Evolutionary conservation across 768 basidiomycete species (phyloP), one percentile per base, ranked within the genome.

Genomic region (Suillus weaverae): DNA sequence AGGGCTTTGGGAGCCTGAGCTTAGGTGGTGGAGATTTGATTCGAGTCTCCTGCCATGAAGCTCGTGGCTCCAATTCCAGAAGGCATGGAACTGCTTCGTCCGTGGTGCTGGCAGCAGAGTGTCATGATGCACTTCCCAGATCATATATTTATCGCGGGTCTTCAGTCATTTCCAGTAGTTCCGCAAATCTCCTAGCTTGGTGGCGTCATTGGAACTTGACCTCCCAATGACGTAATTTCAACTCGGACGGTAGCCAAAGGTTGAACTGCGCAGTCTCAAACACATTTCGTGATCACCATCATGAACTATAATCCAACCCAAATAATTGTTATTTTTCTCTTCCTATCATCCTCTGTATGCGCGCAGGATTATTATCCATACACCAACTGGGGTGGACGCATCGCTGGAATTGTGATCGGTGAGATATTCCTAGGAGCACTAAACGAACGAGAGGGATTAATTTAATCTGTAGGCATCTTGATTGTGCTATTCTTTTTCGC

Each of bases 11-110:
- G 70, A 20, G 84, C 84, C 1, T n/a, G n/a, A n/a, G n/a, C n/a
- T 78, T 89, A 63, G 68, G 75, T 63, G 82, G 81, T 89, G 7
- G 75, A 85, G 55, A 78, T 82, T 8, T 86, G 85, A 85, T 89
- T 86, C 69, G 76, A 86, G 43, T 78, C 83, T 4, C 80, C 81
- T 7, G 87, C 85, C 2, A 50, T 76, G 3, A 68, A 70, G 51
- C 70, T 84, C 13, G 35, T 64, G 55, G 50, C 76, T 5, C 73
- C 80, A 7, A 82, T 86, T 1, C 72, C 73, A 62, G 69, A 73
- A 20, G 84, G 80, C 4, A 57, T 76, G 60, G 70, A 74, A 20
- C 46, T 81, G 70, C 83, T 3, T 70, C 73, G 11, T 81, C 84
- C 14, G 83, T 89, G 18, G 74, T 90, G 30, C 79, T 90, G 44